Evolutionary conservation across 2,329 filamentous ascomycete species (phyloP).

Genomic region (Eutypa lata): DNA sequence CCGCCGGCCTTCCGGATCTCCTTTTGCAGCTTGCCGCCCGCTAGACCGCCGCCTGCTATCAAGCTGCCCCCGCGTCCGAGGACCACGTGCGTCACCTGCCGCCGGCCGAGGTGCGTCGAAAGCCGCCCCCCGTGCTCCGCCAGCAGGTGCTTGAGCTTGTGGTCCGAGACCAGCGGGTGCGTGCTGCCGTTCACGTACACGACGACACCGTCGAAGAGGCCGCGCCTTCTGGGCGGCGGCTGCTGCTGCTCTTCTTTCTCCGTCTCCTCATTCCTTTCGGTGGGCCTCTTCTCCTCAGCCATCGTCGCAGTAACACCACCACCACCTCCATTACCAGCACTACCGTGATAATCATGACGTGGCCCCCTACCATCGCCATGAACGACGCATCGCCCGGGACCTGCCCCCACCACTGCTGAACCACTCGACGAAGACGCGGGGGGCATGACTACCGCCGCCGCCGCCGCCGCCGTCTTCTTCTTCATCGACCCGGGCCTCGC

Average conservation of each 20-base stretch:
- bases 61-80: constrained; percentile 50
- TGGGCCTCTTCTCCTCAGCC: constrained; percentile 21
- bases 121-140: constrained; percentile 69
- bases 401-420: too few relatives aligned
- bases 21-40: constrained; percentile 74
- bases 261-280: constrained; percentile 25
- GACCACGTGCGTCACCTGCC: constrained; percentile 82
- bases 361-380: too few relatives aligned
- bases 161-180: constrained; percentile 76
- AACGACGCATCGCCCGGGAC: too few relatives aligned
- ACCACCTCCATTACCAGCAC: too few relatives aligned
- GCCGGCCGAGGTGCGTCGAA: constrained; percentile 67
- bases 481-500: constrained; percentile 43
- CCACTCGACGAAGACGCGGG: too few relatives aligned
- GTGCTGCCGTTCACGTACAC: constrained; percentile 90
- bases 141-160: constrained; percentile 77
- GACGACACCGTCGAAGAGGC: constrained; percentile 67
- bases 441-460: too few relatives aligned
- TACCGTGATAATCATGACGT: too few relatives aligned
- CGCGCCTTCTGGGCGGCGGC: constrained; percentile 11
- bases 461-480: too few relatives aligned
- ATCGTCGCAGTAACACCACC: too few relatives aligned
- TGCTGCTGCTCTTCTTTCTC: constrained; percentile 25
- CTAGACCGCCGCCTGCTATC: constrained; percentile 74
- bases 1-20: constrained; percentile 69